phyloP scores from a whole-genome alignment of 2,329 filamentous ascomycete species.

The Xylariaceae sp. region DNA sequence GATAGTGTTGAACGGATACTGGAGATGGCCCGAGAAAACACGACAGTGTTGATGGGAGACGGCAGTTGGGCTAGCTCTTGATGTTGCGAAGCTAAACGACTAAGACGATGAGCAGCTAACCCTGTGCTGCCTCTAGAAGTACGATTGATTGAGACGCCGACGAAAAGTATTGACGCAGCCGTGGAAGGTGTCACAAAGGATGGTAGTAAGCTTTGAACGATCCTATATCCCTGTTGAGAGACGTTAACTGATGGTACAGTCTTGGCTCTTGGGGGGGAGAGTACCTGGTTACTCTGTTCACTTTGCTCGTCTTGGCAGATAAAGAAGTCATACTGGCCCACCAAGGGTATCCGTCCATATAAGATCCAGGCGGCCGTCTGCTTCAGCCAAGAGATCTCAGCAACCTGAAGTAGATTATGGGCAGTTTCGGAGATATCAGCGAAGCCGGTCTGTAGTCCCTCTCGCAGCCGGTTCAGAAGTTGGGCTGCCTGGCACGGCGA shows the following conservation, averaged over 20 bases:
- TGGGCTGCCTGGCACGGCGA: conserved; percentile 60
- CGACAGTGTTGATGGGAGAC: conserved; percentile 69
- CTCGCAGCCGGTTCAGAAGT: conserved; percentile 72
- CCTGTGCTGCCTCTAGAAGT: conserved; percentile 54
- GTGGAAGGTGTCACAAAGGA: conserved; percentile 72
- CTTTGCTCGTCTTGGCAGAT: conserved; percentile 51
- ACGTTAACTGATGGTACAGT: no score
- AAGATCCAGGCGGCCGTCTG: conserved; percentile 88
- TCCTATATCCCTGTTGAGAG: conserved; percentile 48
- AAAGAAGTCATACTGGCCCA: conserved; percentile 84
- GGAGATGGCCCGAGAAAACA: conserved; percentile 67
- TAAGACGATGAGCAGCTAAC: conserved; percentile 46
- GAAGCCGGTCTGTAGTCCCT: conserved; percentile 82
- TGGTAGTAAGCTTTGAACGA: conserved; percentile 62
- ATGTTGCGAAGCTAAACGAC: conserved; percentile 65
- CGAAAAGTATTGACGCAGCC: conserved; percentile 81
- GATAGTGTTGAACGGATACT: conserved; percentile 79
- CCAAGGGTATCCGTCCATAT: conserved; percentile 76
- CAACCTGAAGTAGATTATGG: conserved; percentile 66
- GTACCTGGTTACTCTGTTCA: conserved; percentile 20
- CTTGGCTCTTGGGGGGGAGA: no score
- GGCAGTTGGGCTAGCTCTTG: conserved; percentile 62
- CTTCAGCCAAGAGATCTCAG: conserved; percentile 87
- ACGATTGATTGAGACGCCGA: conserved; percentile 84
- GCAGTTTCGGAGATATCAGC: conserved; percentile 77